Evolutionary conservation across 2,329 filamentous ascomycete genomes (phyloP), one percentile per base, ranked within the genome.

Genomic region (Lomentospora prolificans): DNA sequence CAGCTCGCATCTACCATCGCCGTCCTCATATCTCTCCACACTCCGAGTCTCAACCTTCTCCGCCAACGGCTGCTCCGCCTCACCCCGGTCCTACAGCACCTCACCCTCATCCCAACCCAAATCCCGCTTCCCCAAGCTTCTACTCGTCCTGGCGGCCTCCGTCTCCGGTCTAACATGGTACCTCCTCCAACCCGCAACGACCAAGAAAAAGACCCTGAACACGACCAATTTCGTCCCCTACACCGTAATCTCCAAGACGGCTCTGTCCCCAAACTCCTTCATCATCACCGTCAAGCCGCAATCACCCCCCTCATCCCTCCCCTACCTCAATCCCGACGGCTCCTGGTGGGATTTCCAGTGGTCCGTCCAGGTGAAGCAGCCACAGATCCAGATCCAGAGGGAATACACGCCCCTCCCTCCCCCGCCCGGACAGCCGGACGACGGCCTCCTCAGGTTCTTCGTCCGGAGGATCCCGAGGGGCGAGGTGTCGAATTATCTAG

Each of bases 281-380:
- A 77, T 92, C 61, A 79, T 92, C 61, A 86, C 83, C 7, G 69
- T 91, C 25, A 70, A 70, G 25, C 75, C 82, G 10, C 22, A 51
- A 28, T 57, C 57, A 36, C 63, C 59, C 2, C 68, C 63, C 8
- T 66, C 66, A 55, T 52, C 72, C n/a, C 36, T 58, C 46, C 17
- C 22, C 57, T 57, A 36, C 25, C 61, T 46, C 17, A 58, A 62
- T 22, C 36, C 58, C n/a, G 58, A 62, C 2, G 56, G 58, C 14
- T 44, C 57, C 60, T 70, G 71, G 70, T 61, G 60, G 9, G 60
- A 80, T 56, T 86, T 87, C 3, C 77, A 95, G 44, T 95, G 90
- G 87, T 90, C 86, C 60, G 86, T 97, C 31, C 87, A 96, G 73
- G 84, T 96, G 65, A 96, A 95, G 72, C 94, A 97, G 72, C 94